Percentiles rank a stretch among this genome's conserved stretches.
Conservation (phyloP, 2,329 filamentous ascomycete species). For the Thelonectria rubi region DNA sequence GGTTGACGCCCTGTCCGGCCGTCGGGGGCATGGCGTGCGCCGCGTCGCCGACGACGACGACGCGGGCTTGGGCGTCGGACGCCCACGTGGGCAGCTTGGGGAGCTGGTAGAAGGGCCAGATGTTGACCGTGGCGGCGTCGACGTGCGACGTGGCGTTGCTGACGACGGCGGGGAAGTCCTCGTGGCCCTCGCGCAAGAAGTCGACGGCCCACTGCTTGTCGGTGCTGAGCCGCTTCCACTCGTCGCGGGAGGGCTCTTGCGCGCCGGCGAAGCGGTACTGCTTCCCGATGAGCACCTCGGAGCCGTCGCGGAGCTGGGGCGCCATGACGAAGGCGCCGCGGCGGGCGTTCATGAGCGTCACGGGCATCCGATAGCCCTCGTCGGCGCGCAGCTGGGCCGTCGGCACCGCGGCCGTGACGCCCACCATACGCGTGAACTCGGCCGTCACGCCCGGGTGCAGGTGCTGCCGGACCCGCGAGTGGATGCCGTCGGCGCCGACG, state of each 20-base stretch:
- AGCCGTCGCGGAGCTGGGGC: slow-evolving; percentile 58
- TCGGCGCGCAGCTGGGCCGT: slow-evolving; percentile 49
- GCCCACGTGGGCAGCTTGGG: slow-evolving; percentile 57
- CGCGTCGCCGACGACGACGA: slow-evolving; percentile 58
- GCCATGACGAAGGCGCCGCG: slow-evolving; percentile 61
- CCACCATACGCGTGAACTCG: slow-evolving; percentile 59
- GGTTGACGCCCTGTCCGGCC: slow-evolving; percentile 57
- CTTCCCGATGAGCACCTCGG: slow-evolving; percentile 58
- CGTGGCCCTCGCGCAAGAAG: slow-evolving; percentile 46
- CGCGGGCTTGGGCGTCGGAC: slow-evolving; percentile 46
- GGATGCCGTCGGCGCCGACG: slow-evolving; percentile 68
- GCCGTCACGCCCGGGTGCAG: slow-evolving; percentile 59
- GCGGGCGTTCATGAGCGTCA: slow-evolving; percentile 52
- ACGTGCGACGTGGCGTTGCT: slow-evolving; percentile 46
- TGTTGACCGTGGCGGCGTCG: slow-evolving; percentile 47
- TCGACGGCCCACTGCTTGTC: slow-evolving; percentile 52
- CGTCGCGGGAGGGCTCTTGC: slow-evolving; percentile 48
- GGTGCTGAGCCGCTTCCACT: slow-evolving; percentile 52
- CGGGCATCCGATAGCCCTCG: slow-evolving; percentile 51
- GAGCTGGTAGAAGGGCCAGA: slow-evolving; percentile 61
- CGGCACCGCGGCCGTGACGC: slow-evolving; percentile 48
- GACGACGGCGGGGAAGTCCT: slow-evolving; percentile 50
- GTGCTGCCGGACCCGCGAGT: slow-evolving; percentile 62
- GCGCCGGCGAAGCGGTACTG: slow-evolving; percentile 48
- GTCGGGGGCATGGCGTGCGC: slow-evolving; percentile 60